These are phyloP conservation scores for Agaricus subrufescens DNA, from an alignment of 768 basidiomycete species.

Conservation along the genomic window DNA sequence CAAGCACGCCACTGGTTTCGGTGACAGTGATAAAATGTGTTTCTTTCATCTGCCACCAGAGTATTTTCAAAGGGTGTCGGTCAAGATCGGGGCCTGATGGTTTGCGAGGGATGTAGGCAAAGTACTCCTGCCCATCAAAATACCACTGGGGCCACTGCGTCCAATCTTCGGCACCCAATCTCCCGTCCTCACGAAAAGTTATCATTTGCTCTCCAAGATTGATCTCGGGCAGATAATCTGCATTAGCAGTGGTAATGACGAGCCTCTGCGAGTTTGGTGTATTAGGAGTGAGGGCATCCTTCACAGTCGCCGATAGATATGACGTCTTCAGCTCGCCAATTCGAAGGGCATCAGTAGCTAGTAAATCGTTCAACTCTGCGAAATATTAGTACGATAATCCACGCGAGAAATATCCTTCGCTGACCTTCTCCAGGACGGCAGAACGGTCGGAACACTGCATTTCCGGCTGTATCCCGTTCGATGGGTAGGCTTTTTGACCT, in stretches of 20 bases:
- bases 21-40: background rate
- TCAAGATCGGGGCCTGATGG: background rate
- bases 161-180: background rate
- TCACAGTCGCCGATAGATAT: background rate
- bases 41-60: slow-evolving; percentile 4
- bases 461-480: background rate
- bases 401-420: background rate
- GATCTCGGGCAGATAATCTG: background rate
- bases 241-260: background rate
- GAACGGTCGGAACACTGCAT: background rate
- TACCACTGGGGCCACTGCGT: slow-evolving; percentile 5
- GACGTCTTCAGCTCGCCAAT: background rate
- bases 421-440: background rate
- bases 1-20: background rate
- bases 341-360: background rate
- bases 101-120: background rate
- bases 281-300: too few relatives aligned
- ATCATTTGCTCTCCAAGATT: background rate
- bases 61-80: background rate
- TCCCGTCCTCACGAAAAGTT: background rate
- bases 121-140: background rate
- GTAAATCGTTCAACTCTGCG: background rate
- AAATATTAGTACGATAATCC: background rate
- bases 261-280: background rate
- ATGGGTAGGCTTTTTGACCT: background rate